phyloP scores from a whole-genome alignment of 164 flowering plant species.

The Umbellularia californica region DNA sequence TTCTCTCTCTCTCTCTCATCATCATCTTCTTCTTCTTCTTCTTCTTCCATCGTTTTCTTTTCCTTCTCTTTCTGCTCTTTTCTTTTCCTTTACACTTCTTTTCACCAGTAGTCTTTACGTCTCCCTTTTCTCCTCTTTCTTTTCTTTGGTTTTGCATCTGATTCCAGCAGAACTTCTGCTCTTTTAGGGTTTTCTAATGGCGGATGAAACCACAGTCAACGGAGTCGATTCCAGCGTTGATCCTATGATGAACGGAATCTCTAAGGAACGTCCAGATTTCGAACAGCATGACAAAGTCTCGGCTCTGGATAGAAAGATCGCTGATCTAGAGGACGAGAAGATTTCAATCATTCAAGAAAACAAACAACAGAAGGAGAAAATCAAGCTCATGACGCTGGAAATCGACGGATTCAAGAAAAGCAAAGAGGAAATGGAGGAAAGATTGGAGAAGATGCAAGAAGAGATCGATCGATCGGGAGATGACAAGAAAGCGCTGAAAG shows the following conservation, averaged over 20 bases:
- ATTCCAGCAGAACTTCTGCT: background rate
- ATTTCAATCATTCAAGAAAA: slow-evolving; percentile 22
- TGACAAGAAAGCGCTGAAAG: background rate
- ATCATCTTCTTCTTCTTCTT: background rate
- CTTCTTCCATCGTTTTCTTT: background rate
- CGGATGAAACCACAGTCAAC: slow-evolving; percentile 34
- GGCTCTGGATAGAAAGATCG: slow-evolving; percentile 32
- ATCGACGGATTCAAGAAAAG: slow-evolving; percentile 32
- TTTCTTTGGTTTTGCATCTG: background rate
- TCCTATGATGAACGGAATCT: slow-evolving; percentile 21
- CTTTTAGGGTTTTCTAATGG: slow-evolving; percentile 24
- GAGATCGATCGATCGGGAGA: slow-evolving; percentile 7
- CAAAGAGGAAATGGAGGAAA: slow-evolving; percentile 27
- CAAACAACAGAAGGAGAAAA: slow-evolving; percentile 21
- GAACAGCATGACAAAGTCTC: slow-evolving; percentile 21
- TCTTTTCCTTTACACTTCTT: background rate
- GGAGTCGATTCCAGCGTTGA: slow-evolving; percentile 24
- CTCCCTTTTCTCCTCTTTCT: background rate
- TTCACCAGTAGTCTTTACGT: background rate
- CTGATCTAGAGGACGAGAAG: slow-evolving; percentile 42
- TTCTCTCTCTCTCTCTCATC: background rate
- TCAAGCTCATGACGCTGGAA: slow-evolving; percentile 30
- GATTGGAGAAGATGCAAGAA: slow-evolving; percentile 8
- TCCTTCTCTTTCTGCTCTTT: background rate
- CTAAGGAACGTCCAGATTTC: slow-evolving; percentile 15